Base-by-base conservation (phyloP, 2,329 filamentous ascomycete species). In the Colletotrichum sansevieriae region DNA sequence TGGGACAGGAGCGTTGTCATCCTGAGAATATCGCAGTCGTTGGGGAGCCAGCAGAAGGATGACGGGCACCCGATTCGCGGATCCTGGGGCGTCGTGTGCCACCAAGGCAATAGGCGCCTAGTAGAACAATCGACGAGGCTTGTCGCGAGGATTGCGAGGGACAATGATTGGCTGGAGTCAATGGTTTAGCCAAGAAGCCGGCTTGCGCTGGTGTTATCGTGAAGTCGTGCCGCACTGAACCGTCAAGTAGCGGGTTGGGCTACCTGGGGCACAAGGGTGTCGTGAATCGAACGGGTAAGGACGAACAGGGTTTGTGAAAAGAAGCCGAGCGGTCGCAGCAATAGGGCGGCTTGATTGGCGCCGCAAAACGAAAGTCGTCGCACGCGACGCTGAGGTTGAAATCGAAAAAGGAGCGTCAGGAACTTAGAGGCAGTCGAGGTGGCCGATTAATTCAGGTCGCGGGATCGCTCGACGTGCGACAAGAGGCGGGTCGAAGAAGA, bases 1-100 rank as follows among this genome's bases (percentile, higher is more conserved):
- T 86, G 82, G 76, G 87, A 87, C 84, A 89, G 86, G 76, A 87
- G 83, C 75, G 85, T 82, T 74, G 83, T 82, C 82, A 84, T 85
- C 46, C 65, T 62, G 69, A 65, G 62, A 71, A 59, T 62, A 55
- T 58, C 44, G 57, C 62, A 69, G 46, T 46, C 35, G 62, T 73
- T 63, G 71, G 67, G 72, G 63, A 72, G 70, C 52, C 67, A 71
- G 75, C 58, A 55, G 33, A 33, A 71, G 60, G 61, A 68, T 62
- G 71, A 77, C 76, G 74, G 77, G 77, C 65, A 69, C 54, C 63
- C 55, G 47, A 69, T 69, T 62, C 57, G 67, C 61, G 64, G 64
- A 68, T 70, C 67, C 64, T 35, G 57, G 51, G 46, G 64, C 67
- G 33, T 68, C 41, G 67, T 70, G 59, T 63, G 35, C 57, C 64